These are phyloP conservation scores for Plantago coronopus DNA, from an alignment of 305 asterid species.

Conservation along the genomic window DNA sequence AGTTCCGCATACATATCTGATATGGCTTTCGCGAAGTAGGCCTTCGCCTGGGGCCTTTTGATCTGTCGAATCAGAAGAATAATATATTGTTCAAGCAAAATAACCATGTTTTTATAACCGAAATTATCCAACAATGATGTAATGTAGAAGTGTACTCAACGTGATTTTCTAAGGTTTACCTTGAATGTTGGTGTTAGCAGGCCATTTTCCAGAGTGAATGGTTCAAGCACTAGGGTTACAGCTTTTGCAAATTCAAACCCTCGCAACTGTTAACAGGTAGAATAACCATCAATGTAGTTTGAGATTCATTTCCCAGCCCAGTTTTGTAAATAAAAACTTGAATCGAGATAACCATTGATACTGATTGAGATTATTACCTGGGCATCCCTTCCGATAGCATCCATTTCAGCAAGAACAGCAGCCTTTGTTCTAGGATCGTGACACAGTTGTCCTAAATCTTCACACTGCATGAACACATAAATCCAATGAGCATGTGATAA, in stretches of 20 bases:
- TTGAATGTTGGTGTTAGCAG: conserved; percentile 95
- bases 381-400: conserved; percentile 79
- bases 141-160: no score
- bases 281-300: no score
- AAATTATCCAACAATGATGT: no score
- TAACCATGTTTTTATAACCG: background rate
- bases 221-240: conserved; percentile 75
- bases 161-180: conserved; percentile 33
- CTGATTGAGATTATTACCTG: conserved; percentile 44
- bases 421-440: conserved; percentile 74
- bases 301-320: no score
- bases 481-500: conserved; percentile 12
- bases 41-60: conserved; percentile 92
- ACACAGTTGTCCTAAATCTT: conserved; percentile 69
- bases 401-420: conserved; percentile 94
- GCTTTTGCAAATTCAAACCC: conserved; percentile 92
- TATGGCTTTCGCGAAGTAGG: conserved; percentile 72
- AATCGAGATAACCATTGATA: background rate
- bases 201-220: conserved; percentile 85
- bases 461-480: conserved; percentile 43
- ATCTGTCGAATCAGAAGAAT: conserved; percentile 38
- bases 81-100: background rate
- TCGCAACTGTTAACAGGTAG: conserved; percentile 48
- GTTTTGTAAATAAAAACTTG: no score
- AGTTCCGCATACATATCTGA: conserved; percentile 71